Percentiles rank a stretch among this genome's conserved stretches.
phyloP scores from a whole-genome alignment of 331 rosid genomes.

The Pyracantha coccinea region DNA sequence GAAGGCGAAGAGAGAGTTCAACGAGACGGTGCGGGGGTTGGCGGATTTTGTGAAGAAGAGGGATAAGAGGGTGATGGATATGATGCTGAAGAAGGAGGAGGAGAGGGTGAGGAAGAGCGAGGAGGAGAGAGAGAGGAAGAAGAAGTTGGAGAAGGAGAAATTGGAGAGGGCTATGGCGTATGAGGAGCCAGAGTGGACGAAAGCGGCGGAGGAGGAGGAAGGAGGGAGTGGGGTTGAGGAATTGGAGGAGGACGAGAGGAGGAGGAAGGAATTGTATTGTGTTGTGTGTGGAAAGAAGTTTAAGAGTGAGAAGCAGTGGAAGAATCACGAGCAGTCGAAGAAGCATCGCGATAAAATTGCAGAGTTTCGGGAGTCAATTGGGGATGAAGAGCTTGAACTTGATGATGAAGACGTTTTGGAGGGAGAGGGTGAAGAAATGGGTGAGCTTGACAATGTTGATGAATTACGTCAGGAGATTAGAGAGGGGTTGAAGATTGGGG shows the following conservation, averaged over 20 bases:
- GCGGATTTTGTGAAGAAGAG: constrained; percentile 96
- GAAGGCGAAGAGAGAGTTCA: constrained; percentile 82
- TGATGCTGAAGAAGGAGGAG: constrained; percentile 60
- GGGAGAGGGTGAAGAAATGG: constrained; percentile 14
- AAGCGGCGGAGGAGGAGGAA: constrained; percentile 30
- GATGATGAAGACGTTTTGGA: constrained; percentile 22
- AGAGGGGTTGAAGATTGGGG: constrained; percentile 37
- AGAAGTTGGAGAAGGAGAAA: constrained; percentile 62
- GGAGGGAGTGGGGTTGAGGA: constrained; percentile 20
- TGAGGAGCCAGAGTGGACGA: constrained; percentile 83
- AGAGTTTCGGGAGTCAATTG: constrained; percentile 53
- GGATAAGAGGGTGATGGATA: constrained; percentile 92
- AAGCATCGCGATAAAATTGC: constrained; percentile 91
- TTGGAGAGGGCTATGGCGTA: constrained; percentile 61
- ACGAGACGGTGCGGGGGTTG: constrained; percentile 83
- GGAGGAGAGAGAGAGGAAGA: constrained; percentile 75
- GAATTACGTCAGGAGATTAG: constrained; percentile 33
- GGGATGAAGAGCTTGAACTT: constrained; percentile 36
- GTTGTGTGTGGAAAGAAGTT: constrained; percentile 94
- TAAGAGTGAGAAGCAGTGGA: constrained; percentile 99
- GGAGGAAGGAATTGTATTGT: constrained; percentile 70
- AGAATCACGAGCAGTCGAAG: constrained; percentile 95
- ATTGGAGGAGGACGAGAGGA: constrained; percentile 16
- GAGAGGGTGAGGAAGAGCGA: constrained; percentile 66
- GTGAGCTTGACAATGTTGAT: constrained; percentile 13